These are phyloP conservation scores for Eremochloa ophiuroides DNA, from an alignment of 176 grass and related monocot genomes.

Conservation along the genomic window DNA sequence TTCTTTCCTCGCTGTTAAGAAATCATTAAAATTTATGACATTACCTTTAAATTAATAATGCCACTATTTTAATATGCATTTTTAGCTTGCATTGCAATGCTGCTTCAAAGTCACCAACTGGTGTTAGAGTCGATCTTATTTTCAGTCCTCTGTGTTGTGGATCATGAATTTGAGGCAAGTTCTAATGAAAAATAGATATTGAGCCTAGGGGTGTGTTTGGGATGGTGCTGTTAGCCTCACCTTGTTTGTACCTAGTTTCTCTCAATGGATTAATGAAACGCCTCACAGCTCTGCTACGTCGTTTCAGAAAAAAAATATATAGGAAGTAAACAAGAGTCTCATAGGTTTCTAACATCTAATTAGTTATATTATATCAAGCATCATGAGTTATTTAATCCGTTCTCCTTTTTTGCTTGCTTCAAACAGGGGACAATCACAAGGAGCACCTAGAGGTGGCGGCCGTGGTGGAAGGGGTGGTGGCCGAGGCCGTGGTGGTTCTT, in stretches of 20 bases:
- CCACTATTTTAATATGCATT: not conserved
- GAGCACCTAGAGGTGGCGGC: conserved; percentile 55
- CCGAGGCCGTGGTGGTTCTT: conserved; percentile 39
- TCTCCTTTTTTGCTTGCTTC: conserved; percentile 17
- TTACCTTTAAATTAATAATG: not conserved
- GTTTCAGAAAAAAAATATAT: not conserved
- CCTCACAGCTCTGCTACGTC: too few species aligned
- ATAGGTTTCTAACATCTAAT: not conserved
- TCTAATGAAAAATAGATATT: too few species aligned
- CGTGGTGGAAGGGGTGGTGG: conserved; percentile 52
- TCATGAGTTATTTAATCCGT: not conserved
- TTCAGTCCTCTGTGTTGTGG: not conserved
- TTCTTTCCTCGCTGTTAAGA: not conserved
- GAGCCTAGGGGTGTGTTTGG: not conserved
- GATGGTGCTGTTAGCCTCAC: not conserved
- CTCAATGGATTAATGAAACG: too few species aligned
- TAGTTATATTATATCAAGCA: not conserved
- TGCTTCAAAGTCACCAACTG: not conserved
- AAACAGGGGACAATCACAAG: conserved; percentile 61
- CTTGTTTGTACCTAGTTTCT: not conserved
- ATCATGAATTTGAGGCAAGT: not conserved
- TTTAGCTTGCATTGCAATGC: not conserved
- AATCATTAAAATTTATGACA: not conserved
- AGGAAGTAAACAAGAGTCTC: not conserved
- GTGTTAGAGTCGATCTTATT: not conserved